Evolutionary conservation across 2,329 filamentous ascomycete genomes (phyloP).

Genomic region (Talaromyces sp.): DNA sequence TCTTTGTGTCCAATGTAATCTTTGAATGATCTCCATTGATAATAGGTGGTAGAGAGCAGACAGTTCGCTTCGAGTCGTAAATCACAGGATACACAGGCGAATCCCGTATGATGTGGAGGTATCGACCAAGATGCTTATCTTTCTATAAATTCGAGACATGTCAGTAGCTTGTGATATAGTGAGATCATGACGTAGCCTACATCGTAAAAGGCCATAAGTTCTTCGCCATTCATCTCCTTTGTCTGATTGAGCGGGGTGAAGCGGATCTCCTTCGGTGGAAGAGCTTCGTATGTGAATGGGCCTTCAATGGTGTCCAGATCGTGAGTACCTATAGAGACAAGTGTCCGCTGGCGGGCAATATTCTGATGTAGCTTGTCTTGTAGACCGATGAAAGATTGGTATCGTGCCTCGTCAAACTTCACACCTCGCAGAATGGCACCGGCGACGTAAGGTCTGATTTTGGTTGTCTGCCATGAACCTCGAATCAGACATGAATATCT

Average conservation of each 20-base stretch:
- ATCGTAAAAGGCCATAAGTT: constrained; percentile 92
- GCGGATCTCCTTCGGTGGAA: constrained; percentile 84
- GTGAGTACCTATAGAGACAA: constrained; percentile 97
- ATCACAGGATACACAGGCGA: constrained; percentile 94
- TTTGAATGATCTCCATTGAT: constrained; percentile 98
- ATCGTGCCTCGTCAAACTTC: constrained; percentile 84
- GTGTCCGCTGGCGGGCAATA: constrained; percentile 82
- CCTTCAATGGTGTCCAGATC: constrained; percentile 90
- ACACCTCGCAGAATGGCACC: constrained; percentile 86
- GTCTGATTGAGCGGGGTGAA: constrained; percentile 90
- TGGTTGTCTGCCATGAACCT: constrained; percentile 54
- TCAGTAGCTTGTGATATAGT: neutral
- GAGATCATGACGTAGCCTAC: constrained; percentile 33
- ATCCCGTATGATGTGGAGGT: constrained; percentile 90
- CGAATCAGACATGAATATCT: constrained; percentile 4
- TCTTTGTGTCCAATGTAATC: constrained; percentile 84
- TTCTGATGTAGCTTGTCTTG: constrained; percentile 99
- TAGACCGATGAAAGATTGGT: constrained; percentile 94
- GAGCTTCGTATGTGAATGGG: constrained; percentile 94
- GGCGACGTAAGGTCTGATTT: constrained; percentile 82
- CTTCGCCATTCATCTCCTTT: constrained; percentile 78
- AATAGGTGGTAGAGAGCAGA: constrained; percentile 93
- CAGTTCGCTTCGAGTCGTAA: constrained; percentile 78
- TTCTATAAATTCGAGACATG: constrained; percentile 49
- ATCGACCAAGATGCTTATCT: constrained; percentile 87